A percentile compares a stretch with the other conserved stretches of the same genome.
phyloP scores from a whole-genome alignment of 306 rosid genomes.

The Malus fusca region DNA sequence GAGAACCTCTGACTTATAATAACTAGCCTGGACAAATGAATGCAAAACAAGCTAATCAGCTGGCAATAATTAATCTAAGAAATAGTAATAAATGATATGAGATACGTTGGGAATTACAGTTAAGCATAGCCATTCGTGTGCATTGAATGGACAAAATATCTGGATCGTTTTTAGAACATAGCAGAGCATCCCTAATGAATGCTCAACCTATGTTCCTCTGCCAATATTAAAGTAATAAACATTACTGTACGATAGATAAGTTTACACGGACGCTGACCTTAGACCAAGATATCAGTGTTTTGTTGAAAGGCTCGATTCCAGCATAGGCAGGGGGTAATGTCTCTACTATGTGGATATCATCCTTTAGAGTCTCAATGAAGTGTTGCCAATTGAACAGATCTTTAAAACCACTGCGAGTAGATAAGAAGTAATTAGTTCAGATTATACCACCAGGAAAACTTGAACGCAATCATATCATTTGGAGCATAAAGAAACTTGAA shows the following conservation, averaged over 20 bases:
- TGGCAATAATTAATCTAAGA: neutral
- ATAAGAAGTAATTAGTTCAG: neutral
- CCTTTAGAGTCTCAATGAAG: conserved; percentile 69
- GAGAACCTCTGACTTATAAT: conserved; percentile 71
- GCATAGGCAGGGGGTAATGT: conserved; percentile 60
- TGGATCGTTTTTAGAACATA: neutral
- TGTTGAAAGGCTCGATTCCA: conserved; percentile 61
- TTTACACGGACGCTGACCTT: conserved; percentile 38
- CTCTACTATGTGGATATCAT: conserved; percentile 83
- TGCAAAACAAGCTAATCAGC: neutral
- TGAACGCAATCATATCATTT: neutral
- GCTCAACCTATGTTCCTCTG: neutral
- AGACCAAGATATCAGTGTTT: conserved; percentile 94
- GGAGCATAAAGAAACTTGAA: neutral
- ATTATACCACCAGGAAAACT: neutral
- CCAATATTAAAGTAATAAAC: neutral
- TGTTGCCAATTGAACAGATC: conserved; percentile 93
- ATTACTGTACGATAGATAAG: conserved; percentile 1
- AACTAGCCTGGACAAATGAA: conserved; percentile 53
- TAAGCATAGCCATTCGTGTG: conserved; percentile 9
- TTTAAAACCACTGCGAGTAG: conserved; percentile 74
- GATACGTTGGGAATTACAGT: neutral
- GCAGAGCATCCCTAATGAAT: neutral
- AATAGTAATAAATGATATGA: conserved; percentile 7
- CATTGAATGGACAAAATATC: neutral